Evolutionary conservation across 768 basidiomycete species (phyloP), one percentile per base, ranked within the genome.

Genomic region (Suillus bovinus): DNA sequence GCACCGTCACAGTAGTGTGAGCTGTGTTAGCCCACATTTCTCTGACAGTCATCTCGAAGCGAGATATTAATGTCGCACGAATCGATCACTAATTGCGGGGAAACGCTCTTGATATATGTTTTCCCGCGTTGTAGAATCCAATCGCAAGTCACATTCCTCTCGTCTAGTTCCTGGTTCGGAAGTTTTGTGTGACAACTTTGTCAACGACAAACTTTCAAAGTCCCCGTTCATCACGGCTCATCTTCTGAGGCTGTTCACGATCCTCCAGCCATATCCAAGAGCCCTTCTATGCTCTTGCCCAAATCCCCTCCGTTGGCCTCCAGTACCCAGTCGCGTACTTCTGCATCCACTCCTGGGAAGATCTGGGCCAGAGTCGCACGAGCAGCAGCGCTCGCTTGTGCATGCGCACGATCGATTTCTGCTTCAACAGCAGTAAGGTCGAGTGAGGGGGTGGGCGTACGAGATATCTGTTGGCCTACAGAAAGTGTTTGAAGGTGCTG

Each of bases 281-380:
- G 72, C 55, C 81, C 85, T 70, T 96, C 95, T 68, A 96, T 95
- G 71, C 93, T 95, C 81, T 84, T 86, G 46, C 94, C 94, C 61
- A 97, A 71, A 77, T 97, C 94, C 22, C 93, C 91, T 9, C 84
- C 85, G 68, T 94, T 94, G 50, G 92, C 93, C 71, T 96, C 94
- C 62, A 96, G 77, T 39, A 98, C 93, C 85, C 86, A 89, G 63
- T 94, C 91, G 46, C 94, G 83, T 36, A 97, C 86, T 74, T 96
- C 96, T 52, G 73, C 73, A 70, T 98, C 96, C 66, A 91, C 80
- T 11, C 73, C 74, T 2, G 95, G 95, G 82, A 98, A 98, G 64
- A 96, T 96, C 76, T 96, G 93, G 61, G 83, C 76, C 64, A 98
- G 76, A 34, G 94, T 96, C 67, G 87, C 87, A 60, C 81, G 78